Percentiles rank a stretch among this genome's conserved stretches.
phyloP scores from a whole-genome alignment of 805 yeast species.

The Starmerella bacillaris region DNA sequence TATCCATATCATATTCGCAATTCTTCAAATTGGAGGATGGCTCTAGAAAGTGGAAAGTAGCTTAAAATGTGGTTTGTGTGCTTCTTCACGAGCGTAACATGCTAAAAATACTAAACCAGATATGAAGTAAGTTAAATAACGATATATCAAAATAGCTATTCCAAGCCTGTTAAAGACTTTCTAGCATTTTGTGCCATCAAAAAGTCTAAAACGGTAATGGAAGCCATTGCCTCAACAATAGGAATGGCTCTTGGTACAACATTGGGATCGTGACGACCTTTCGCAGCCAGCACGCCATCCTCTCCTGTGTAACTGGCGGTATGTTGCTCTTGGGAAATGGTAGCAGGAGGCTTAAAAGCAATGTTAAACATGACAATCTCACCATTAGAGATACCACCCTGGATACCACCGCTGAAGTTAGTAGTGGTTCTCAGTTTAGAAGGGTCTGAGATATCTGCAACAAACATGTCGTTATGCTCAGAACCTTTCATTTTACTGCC shows the following conservation, averaged over 20 bases:
- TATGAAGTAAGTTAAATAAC: too few species aligned
- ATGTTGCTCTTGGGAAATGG: constrained; percentile 80
- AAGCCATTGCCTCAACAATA: constrained; percentile 95
- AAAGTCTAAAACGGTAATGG: constrained; percentile 80
- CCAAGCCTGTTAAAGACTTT: constrained; percentile 27
- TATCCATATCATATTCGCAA: too few species aligned
- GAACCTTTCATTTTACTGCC: constrained; percentile 88
- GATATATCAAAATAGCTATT: too few species aligned
- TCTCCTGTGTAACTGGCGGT: constrained; percentile 82
- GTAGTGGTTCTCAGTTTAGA: constrained; percentile 60
- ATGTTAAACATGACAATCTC: constrained; percentile 86
- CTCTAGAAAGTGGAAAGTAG: too few species aligned
- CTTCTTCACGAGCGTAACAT: too few species aligned
- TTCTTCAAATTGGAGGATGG: too few species aligned
- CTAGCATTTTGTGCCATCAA: constrained; percentile 73
- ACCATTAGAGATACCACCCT: constrained; percentile 96
- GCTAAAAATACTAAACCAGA: too few species aligned
- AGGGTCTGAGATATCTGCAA: constrained; percentile 37
- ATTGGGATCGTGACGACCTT: constrained; percentile 97
- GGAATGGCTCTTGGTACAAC: constrained; percentile 98
- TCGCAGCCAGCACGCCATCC: constrained; percentile 75
- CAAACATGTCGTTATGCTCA: constrained; percentile 76
- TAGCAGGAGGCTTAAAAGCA: constrained; percentile 96
- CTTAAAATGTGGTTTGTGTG: too few species aligned
- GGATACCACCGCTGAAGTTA: constrained; percentile 90